A percentile compares a stretch with the other conserved stretches of the same genome.
These are phyloP conservation scores for Cladorrhinum sp. DNA, from an alignment of 2,329 filamentous ascomycete species.

Conservation along the genomic window DNA sequence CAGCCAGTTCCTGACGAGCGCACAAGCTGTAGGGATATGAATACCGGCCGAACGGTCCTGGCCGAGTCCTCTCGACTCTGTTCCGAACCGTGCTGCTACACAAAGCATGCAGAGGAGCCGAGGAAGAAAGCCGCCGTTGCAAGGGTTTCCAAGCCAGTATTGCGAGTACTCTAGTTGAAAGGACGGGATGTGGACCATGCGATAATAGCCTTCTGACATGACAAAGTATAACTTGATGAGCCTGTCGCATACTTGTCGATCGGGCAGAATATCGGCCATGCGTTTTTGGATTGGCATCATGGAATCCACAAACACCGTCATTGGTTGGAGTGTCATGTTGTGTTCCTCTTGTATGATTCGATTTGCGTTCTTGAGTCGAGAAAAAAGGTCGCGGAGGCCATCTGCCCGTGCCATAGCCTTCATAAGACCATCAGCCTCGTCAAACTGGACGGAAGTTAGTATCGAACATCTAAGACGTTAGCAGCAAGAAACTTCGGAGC, in stretches of 20 bases:
- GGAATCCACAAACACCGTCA: slow-evolving; percentile 57
- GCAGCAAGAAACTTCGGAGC: not conserved
- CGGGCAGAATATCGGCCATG: slow-evolving; percentile 55
- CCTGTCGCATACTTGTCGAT: slow-evolving; percentile 49
- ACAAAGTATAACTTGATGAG: slow-evolving; percentile 49
- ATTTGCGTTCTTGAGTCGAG: slow-evolving; percentile 46
- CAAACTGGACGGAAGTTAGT: slow-evolving; percentile 41
- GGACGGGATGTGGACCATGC: slow-evolving; percentile 51
- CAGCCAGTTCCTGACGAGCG: slow-evolving; percentile 53
- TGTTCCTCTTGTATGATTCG: slow-evolving; percentile 47
- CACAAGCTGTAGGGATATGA: slow-evolving; percentile 55
- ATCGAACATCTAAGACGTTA: not conserved
- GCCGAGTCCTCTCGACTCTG: slow-evolving; percentile 48
- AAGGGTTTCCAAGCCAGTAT: slow-evolving; percentile 49
- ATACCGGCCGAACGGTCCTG: slow-evolving; percentile 53
- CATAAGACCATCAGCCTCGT: slow-evolving; percentile 52
- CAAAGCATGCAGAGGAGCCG: slow-evolving; percentile 52
- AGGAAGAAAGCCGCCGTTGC: slow-evolving; percentile 50
- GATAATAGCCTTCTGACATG: slow-evolving; percentile 51
- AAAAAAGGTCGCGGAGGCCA: slow-evolving; percentile 42
- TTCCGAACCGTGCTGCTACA: slow-evolving; percentile 52
- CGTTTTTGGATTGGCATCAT: slow-evolving; percentile 56
- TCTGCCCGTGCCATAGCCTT: slow-evolving; percentile 40
- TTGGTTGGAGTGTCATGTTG: slow-evolving; percentile 46
- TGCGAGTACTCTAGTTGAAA: slow-evolving; percentile 50